These are phyloP conservation scores for Trypanosoma congolense DNA, from an alignment of 208 protist species.

Conservation along the genomic window DNA sequence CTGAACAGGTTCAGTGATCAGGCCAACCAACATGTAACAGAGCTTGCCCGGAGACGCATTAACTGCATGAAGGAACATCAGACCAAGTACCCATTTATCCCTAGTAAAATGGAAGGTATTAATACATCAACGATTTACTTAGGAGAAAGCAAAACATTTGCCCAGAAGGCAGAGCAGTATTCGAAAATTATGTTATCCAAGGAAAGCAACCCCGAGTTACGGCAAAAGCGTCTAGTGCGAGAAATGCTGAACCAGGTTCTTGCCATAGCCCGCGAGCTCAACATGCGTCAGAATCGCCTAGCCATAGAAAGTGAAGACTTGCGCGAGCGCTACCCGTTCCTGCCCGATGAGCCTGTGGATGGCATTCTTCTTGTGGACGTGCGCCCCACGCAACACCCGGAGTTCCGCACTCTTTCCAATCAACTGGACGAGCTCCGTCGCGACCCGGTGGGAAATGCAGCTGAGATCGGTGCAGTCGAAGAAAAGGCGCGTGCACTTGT, in stretches of 20 bases:
- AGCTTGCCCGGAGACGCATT: constrained; percentile 1
- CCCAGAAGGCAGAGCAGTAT: constrained; percentile 13
- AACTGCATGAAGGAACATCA: neutral
- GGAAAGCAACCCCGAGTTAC: constrained; percentile 2
- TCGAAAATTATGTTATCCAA: neutral
- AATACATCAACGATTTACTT: constrained; percentile 47
- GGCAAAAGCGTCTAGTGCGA: constrained; percentile 21
- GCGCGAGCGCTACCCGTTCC: constrained; percentile 32
- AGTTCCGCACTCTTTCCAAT: constrained; percentile 27
- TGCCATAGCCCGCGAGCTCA: constrained; percentile 18
- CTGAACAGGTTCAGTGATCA: constrained; percentile 4
- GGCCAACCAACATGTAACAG: constrained; percentile 6
- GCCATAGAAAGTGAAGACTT: constrained; percentile 28
- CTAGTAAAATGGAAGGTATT: constrained; percentile 35
- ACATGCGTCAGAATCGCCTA: constrained; percentile 8
- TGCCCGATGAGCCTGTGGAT: constrained; percentile 23
- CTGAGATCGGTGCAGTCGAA: constrained; percentile 18
- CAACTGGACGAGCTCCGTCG: constrained; percentile 28
- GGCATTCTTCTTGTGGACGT: constrained; percentile 21
- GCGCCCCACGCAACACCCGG: constrained; percentile 1
- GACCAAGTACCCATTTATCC: constrained; percentile 52
- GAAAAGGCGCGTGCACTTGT: constrained; percentile 17
- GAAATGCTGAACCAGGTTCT: constrained; percentile 28
- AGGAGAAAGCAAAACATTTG: constrained; percentile 27
- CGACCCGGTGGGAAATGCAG: constrained; percentile 14